These are phyloP conservation scores for Orychophragmus violaceus DNA, from an alignment of 345 rosid genomes.

Conservation along the genomic window DNA sequence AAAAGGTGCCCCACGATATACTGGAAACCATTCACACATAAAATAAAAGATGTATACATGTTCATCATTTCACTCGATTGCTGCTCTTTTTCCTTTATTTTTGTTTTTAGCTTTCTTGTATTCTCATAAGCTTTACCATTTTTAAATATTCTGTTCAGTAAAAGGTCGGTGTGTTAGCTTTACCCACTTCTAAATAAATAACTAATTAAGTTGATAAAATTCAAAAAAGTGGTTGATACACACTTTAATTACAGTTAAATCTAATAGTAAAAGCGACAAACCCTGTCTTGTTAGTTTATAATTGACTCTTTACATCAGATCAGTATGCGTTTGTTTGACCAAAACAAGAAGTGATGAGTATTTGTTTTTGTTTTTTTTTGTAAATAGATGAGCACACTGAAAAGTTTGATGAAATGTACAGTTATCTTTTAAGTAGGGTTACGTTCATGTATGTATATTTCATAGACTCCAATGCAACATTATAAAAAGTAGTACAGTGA, in stretches of 20 bases:
- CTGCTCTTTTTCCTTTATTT: slow-evolving; percentile 2
- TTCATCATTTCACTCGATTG: slow-evolving; percentile 23
- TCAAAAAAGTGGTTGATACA: slow-evolving; percentile 17
- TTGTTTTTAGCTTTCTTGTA: slow-evolving; percentile 12
- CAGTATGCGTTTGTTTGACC: neutral
- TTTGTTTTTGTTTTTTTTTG: neutral
- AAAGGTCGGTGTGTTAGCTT: slow-evolving; percentile 27
- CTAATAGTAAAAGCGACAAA: slow-evolving; percentile 4
- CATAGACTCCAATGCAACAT: too few species aligned
- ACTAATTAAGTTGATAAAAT: slow-evolving; percentile 17
- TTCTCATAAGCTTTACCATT: neutral
- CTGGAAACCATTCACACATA: neutral
- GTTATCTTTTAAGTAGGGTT: neutral
- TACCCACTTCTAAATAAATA: slow-evolving; percentile 22
- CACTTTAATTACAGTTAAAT: neutral
- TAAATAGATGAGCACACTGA: neutral
- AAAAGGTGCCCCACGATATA: neutral
- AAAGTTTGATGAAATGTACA: neutral
- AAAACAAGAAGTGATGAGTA: neutral
- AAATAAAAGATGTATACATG: neutral
- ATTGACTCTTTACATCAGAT: neutral
- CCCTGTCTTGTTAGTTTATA: neutral
- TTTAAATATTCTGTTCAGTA: neutral
- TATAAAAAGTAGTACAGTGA: neutral
- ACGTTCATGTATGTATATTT: too few species aligned